Percentiles rank a stretch among this genome's conserved stretches.
Conservation (phyloP, 192 early-diverging fungal species). For the Helicostylum pulchrum region DNA sequence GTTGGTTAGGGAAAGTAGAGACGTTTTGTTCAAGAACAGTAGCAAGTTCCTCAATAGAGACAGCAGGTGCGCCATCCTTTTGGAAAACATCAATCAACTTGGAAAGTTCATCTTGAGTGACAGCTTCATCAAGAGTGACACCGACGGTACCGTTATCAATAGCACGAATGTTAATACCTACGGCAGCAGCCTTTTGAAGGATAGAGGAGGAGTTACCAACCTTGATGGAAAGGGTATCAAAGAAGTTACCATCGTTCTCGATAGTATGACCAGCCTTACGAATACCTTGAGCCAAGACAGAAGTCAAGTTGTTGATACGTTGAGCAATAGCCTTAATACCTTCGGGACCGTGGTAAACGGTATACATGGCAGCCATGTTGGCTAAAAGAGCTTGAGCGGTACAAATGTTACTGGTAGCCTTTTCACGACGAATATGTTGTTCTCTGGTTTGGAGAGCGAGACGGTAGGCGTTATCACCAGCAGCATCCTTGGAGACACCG, state of each 20-base stretch:
- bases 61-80: slow-evolving; percentile 53
- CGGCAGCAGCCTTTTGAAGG: slow-evolving; percentile 67
- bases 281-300: slow-evolving; percentile 77
- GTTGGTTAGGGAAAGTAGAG: slow-evolving; percentile 51
- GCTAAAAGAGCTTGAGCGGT: slow-evolving; percentile 98
- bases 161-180: slow-evolving; percentile 85
- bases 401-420: slow-evolving; percentile 99
- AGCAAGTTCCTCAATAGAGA: slow-evolving; percentile 48
- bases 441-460: slow-evolving; percentile 96
- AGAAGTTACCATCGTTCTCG: slow-evolving; percentile 76
- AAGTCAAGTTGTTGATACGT: slow-evolving; percentile 90
- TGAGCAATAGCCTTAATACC: slow-evolving; percentile 88
- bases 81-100: slow-evolving; percentile 79
- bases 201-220: slow-evolving; percentile 63
- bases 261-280: slow-evolving; percentile 72
- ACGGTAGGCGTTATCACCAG: slow-evolving; percentile 87
- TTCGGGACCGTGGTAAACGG: slow-evolving; percentile 96
- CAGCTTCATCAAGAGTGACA: slow-evolving; percentile 92
- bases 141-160: slow-evolving; percentile 75
- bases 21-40: slow-evolving; percentile 43
- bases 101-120: slow-evolving; percentile 77
- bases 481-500: slow-evolving; percentile 91
- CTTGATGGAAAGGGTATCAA: slow-evolving; percentile 93
- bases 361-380: slow-evolving; percentile 99
- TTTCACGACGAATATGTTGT: slow-evolving; percentile 99